Evolutionary conservation across 345 rosid species (phyloP), one percentile per base, ranked within the genome.

Genomic region (Schrenkiella parvula): DNA sequence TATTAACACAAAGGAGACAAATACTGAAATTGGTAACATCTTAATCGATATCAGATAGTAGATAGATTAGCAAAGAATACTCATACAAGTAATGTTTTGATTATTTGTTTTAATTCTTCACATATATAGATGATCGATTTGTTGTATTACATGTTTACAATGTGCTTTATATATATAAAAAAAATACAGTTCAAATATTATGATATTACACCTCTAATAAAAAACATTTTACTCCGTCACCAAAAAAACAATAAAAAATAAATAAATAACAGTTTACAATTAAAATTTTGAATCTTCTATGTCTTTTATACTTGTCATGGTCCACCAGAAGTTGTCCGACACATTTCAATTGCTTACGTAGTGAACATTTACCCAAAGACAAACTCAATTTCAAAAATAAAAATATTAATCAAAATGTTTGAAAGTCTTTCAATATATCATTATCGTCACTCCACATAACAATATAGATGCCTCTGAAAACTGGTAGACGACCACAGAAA

Each of bases 281-380:
- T 1, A 39, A 18, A 53, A 26, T 2, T 13, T 12, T 7, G 22
- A 15, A 17, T 31, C 8, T 18, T 37, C 8, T 19, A 10, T 42
- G 28, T 42, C 43, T 64, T 64, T 19, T 28, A 46, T 46, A 3
- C 21, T 13, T 64, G 12, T 37, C 12, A 51, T 51, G 44, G 69
- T 62, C 64, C 57, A 72, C 57, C 2, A 32, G 54, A 64, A 32
- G 41, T 43, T 18, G 17, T 18, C 77, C 77, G 25, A 73, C 57
- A 73, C 50, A 64, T 54, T 64, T 54, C 23, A 72, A 43, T 55
- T 44, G 65, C 65, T 64, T 55, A 73, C 65, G 65, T 73, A 64
- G 31, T 64, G 22, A 64, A 25, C 23, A 38, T 72, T 63, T 17
- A 63, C 17, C 63, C 50, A 4, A 64, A 32, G 31, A 43, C 57